Base-by-base conservation (phyloP, 2,329 filamentous ascomycete genomes). In the Pseudogymnoascus sp. region DNA sequence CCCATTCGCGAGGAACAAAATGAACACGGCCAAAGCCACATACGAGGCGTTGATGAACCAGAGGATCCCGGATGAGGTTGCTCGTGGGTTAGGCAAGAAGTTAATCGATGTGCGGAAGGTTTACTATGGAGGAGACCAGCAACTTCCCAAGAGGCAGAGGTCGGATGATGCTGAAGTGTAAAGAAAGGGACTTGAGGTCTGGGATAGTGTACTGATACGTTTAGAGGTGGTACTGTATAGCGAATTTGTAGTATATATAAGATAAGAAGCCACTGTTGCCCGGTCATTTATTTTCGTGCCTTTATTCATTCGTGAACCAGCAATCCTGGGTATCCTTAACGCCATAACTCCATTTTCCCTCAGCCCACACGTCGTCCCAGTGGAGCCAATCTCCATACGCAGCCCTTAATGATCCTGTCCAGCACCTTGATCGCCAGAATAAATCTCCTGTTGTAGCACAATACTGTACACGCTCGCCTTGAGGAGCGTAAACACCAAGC, bases 381-480 rank as follows among this genome's bases (percentile, higher is more conserved):
- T 18, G 50, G 8, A 56, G n/a, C n/a, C 16, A 56, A 8, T 35
- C 16, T 21, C 28, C 16, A 56, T 4, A 33, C 33, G 5, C 28
- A 21, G 10, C 25, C 28, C 23, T 50, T 62, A 61, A 71, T 64
- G 75, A 73, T 67, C 72, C 73, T 65, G 60, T 59, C 65, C 66
- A 12, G 68, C 73, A 23, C 72, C 72, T 66, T 78, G 77, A 68
- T 81, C 80, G 59, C 84, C 89, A 76, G 87, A 90, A 66, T 88
- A 87, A 71, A 96, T 91, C 82, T 97, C 91, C 82, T 97, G 93
- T 82, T 99, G 93, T 79, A 99, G 76, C 66, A 99, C 92, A 78
- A 99, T 99, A 73, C 90, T 96, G 78, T 99, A 99, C 67, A 99
- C 94, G 75, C 93, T 97, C 16, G 94, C 93, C 80, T 99, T 99